Evolutionary conservation across 331 rosid species (phyloP).

Genomic region (Acacia concinna): DNA sequence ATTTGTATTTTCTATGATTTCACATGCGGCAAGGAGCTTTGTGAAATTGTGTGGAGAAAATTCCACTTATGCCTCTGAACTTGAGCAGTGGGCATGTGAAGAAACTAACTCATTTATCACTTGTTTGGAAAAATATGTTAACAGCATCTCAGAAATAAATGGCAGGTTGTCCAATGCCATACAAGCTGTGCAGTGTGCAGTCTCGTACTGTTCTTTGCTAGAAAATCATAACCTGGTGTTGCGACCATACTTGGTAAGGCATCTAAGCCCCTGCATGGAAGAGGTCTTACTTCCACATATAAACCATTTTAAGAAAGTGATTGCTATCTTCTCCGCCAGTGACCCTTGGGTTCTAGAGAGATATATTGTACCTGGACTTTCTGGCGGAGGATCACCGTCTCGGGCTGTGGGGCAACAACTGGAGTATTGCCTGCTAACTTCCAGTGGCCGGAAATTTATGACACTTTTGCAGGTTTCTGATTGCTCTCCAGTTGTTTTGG

Average conservation of each 20-base stretch:
- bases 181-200: constrained; percentile 43
- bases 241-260: constrained; percentile 47
- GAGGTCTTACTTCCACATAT: constrained; percentile 52
- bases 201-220: constrained; percentile 58
- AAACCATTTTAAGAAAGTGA: constrained; percentile 61
- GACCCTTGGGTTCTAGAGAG: constrained; percentile 72
- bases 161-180: constrained; percentile 52
- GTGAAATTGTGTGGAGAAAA: constrained; percentile 55
- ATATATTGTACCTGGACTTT: constrained; percentile 60
- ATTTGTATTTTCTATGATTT: constrained; percentile 67
- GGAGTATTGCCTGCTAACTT: constrained; percentile 64
- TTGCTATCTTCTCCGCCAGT: constrained; percentile 52
- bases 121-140: constrained; percentile 47
- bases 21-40: constrained; percentile 67
- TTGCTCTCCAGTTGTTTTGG: background rate
- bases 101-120: constrained; percentile 50
- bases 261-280: constrained; percentile 57
- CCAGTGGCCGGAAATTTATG: constrained; percentile 64
- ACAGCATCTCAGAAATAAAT: constrained; percentile 40
- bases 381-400: constrained; percentile 44
- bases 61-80: constrained; percentile 50
- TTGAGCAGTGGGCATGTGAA: constrained; percentile 50
- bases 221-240: constrained; percentile 52
- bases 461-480: constrained; percentile 64
- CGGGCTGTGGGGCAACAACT: constrained; percentile 41